phyloP scores from a whole-genome alignment of 495 filamentous ascomycete genomes.

The Hyaloscypha bicolor region DNA sequence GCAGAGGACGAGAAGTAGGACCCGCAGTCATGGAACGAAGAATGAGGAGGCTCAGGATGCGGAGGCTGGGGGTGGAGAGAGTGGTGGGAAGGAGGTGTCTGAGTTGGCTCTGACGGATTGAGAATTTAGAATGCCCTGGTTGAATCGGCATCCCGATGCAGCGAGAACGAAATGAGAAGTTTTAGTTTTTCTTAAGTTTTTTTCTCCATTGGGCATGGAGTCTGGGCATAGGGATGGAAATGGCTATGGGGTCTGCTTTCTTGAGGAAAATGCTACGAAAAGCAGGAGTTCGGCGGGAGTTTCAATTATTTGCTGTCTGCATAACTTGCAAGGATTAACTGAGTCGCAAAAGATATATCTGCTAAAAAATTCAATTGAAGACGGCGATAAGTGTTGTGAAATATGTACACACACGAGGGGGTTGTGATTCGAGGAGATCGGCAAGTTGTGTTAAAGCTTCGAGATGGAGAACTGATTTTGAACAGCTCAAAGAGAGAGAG shows the following conservation, averaged over 20 bases:
- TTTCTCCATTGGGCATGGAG: not conserved
- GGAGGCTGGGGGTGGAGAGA: not conserved
- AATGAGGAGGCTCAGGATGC: not conserved
- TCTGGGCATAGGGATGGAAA: not conserved
- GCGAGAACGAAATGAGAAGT: not conserved
- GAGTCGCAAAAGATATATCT: not conserved
- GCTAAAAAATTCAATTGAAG: not conserved
- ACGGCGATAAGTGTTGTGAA: not conserved
- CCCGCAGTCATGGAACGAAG: conserved; percentile 8
- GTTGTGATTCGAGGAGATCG: too few species aligned
- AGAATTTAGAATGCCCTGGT: not conserved
- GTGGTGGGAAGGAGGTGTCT: conserved; percentile 2
- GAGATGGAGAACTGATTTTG: too few species aligned
- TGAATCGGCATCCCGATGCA: not conserved
- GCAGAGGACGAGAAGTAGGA: conserved; percentile 23
- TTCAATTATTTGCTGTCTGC: not conserved
- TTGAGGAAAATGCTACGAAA: not conserved
- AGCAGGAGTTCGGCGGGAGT: not conserved
- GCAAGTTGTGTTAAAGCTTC: too few species aligned
- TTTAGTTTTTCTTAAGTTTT: too few species aligned
- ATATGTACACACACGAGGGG: too few species aligned
- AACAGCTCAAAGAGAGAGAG: too few species aligned
- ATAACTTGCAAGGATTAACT: not conserved
- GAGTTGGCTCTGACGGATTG: conserved; percentile 2
- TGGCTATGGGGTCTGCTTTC: not conserved